Evolutionary conservation across 176 grass and related monocot species (phyloP), one percentile per base, ranked within the genome.

Genomic region (Metroxylon sagu): DNA sequence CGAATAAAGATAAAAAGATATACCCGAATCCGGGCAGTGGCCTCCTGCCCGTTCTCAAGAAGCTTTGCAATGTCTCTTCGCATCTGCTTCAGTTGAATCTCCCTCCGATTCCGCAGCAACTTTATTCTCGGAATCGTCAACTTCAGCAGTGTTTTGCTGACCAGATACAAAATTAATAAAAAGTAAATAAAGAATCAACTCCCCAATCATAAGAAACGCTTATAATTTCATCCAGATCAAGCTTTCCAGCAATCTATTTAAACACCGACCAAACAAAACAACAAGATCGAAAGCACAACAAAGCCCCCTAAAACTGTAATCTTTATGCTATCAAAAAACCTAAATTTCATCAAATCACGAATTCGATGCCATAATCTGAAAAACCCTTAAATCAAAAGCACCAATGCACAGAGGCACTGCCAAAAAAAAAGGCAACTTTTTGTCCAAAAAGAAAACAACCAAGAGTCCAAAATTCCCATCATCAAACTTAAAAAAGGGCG

Each of bases 81-180:
- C 93, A 98, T 92, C 81, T 98, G 87, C 63, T 89, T 86, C 77
- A 98, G 74, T 76, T 98, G 93, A 70, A 92, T 70, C 70, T 88
- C 83, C 70, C 93, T 80, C 50, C 93, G 53, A 72, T 98, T 98
- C 54, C 93, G 84, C 76, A 98, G 75, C 81, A 98, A 73, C 77
- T 85, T 98, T 69, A 98, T 98, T 59, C 93, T 86, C 60, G 93
- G 93, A 73, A 92, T 85, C 74, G 93, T 62, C 83, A 98, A 65
- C 79, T 98, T 98, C 67, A 98, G 78, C 81, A 98, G 56, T 58
- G 93, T 98, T 83, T 98, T 98, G 76, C 93, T 98, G 58, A 61
- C 28, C 52, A 12, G 14, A 63, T 16, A 25, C 50, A 60, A 17
- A 35, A 8, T 35, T 31, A 55, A 67, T 3, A 14, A 57, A 49